These are phyloP conservation scores for Helenozyma rhizophorensis DNA, from an alignment of 805 yeast genomes.

Conservation along the genomic window DNA sequence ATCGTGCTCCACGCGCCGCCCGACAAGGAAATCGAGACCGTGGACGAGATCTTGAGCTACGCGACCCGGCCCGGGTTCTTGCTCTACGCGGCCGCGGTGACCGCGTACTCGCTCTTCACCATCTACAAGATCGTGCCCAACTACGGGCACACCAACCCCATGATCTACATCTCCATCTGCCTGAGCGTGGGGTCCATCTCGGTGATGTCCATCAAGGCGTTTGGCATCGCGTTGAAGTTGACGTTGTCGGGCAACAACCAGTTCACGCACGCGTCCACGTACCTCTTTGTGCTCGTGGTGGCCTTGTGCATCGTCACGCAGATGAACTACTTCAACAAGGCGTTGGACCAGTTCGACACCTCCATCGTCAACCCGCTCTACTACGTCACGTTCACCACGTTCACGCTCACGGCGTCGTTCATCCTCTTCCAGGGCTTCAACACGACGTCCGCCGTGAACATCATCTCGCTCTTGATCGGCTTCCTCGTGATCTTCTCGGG, in stretches of 20 bases:
- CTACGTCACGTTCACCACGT: conserved; percentile 88
- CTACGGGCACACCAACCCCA: conserved; percentile 76
- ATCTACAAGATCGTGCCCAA: conserved; percentile 79
- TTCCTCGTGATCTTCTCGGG: conserved; percentile 85
- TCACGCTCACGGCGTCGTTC: conserved; percentile 80
- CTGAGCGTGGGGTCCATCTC: conserved; percentile 87
- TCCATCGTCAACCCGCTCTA: conserved; percentile 88
- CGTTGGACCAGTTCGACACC: conserved; percentile 88
- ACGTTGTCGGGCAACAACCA: conserved; percentile 84
- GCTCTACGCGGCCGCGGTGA: conserved; percentile 59
- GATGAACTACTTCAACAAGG: conserved; percentile 92
- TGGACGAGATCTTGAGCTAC: conserved; percentile 78
- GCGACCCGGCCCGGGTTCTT: conserved; percentile 78
- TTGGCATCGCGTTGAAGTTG: conserved; percentile 85
- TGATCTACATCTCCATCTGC: conserved; percentile 86
- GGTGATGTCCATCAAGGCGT: conserved; percentile 89
- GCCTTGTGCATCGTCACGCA: conserved; percentile 80
- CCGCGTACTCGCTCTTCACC: conserved; percentile 68
- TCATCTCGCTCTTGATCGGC: conserved; percentile 78
- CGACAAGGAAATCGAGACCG: conserved; percentile 84
- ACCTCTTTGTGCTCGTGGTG: conserved; percentile 73
- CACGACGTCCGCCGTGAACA: conserved; percentile 73
- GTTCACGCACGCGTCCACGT: conserved; percentile 79
- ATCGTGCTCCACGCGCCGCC: conserved; percentile 91
- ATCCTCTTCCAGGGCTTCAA: conserved; percentile 83